Evolutionary conservation across 768 basidiomycete genomes (phyloP), one percentile per base, ranked within the genome.

Genomic region (Xerocomus brunneocitrinus): DNA sequence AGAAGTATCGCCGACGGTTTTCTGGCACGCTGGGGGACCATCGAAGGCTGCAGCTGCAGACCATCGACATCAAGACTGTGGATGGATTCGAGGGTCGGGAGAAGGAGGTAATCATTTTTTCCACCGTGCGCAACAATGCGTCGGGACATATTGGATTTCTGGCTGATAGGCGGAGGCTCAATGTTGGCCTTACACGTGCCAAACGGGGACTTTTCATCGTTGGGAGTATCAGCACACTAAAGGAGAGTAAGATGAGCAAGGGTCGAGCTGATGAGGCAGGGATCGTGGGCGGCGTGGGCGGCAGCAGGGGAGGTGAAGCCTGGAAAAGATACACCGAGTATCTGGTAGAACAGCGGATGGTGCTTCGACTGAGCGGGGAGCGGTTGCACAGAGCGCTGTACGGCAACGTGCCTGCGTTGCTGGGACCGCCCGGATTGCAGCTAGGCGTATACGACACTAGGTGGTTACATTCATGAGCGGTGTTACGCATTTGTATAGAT

Each of bases 1-100:
- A 66, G 36, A 74, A 76, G 55, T 79, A 82, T 47, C 69, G 69
- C 39, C 67, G 67, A 47, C 81, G 84, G 0, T 87, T 92, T 65
- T 67, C 70, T 36, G 63, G 69, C 6, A 76, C 81, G 0, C 75
- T 95, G 24, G 92, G 91, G 22, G 69, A 77, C 13, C 77, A 77
- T 43, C 83, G 91, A 25, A 82, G 77, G 19, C 73, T 79, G 71
- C 84, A 94, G 58, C 67, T 91, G 7, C 63, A 72, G 0, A 67
- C 79, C 49, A 78, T 97, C 48, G 93, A 95, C 68, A 80, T 95
- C 62, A 91, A 89, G 73, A 95, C 93, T 0, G 93, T 97, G 13
- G 93, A 97, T 61, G 93, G 93, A 19, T 97, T 95, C 67, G 91
- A 97, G 68, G 93, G 93, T 12, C 79, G 91, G 42, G 91, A 97